Conservation (phyloP, 257 asterid species). For the Ilex asprella region DNA sequence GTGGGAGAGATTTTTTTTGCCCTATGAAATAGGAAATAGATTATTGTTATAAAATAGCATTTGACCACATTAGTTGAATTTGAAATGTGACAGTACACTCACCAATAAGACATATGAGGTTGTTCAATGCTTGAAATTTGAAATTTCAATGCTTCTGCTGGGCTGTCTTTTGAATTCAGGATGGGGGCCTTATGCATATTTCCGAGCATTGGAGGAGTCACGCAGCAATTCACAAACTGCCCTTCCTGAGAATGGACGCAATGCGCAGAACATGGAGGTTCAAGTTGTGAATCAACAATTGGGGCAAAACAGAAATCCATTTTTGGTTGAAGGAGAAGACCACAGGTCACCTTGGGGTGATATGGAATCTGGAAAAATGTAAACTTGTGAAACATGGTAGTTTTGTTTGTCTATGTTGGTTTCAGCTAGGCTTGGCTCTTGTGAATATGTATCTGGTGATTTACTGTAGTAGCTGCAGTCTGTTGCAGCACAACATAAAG, state of each 20-base stretch:
- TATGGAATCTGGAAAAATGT: neutral
- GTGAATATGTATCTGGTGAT: no score
- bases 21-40: neutral
- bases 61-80: no score
- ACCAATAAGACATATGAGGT: no score
- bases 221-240: conserved; percentile 25
- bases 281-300: conserved; percentile 24
- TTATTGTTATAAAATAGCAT: neutral
- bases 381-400: neutral
- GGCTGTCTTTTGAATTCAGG: conserved; percentile 28
- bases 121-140: no score
- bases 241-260: conserved; percentile 13
- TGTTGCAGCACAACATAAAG: no score
- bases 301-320: neutral
- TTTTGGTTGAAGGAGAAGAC: no score
- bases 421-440: no score
- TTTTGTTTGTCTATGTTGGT: no score
- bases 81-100: no score
- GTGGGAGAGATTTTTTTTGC: no score
- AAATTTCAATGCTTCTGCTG: neutral
- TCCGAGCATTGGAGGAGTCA: conserved; percentile 58
- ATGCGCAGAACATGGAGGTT: conserved; percentile 8
- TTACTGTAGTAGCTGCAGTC: no score
- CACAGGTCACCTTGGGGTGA: neutral
- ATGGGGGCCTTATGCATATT: conserved; percentile 70